Evolutionary conservation across 1,139 yeast species (phyloP), one percentile per base, ranked within the genome.

Genomic region (Magnusiomyces paraingens): DNA sequence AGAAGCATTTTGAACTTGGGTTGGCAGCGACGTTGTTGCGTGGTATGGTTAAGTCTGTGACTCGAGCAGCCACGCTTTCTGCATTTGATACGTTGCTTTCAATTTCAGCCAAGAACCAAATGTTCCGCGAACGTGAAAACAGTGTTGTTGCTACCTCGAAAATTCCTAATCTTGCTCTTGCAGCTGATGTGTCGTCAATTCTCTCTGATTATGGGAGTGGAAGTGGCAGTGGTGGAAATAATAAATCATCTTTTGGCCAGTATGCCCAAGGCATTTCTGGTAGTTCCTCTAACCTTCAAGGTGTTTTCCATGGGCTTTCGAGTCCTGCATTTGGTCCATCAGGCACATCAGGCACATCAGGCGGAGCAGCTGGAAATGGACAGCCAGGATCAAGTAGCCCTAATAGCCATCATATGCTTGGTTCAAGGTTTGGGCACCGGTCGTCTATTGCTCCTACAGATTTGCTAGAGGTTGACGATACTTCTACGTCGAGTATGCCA

Each of bases 1-100:
- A 43, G 1, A 73, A 73, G 2, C 82, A 79, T 62, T 78, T 86
- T 61, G 84, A 86, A 53, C 74, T 77, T 39, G 75, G 82, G 26
- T 65, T 87, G 21, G 70, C 82, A 49, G 74, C 76, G 50, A 66
- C 79, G 14, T 70, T 83, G 35, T 71, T 81, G 1, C 82, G 79
- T 62, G 96, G 95, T 0, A 70, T 87, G 54, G 80, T 81, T 50
- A 70, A 81, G 12, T 81, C 91, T 2, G 81, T 79, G 53, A 76
- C 86, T 26, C 79, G 81, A 56, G 79, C 78, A n/a, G 70, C 75
- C 1, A 80, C 93, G 0, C 65, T 83, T 49, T 71, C 71, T 1
- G 75, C 82, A 22, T 65, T 87, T 62, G 78, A 75, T 57, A 66
- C 71, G 1, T 69, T 83, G 29, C 77, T 84, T 63, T 73, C 72